phyloP scores from a whole-genome alignment of 768 basidiomycete genomes.

The Phlebiopsis gigantea region DNA sequence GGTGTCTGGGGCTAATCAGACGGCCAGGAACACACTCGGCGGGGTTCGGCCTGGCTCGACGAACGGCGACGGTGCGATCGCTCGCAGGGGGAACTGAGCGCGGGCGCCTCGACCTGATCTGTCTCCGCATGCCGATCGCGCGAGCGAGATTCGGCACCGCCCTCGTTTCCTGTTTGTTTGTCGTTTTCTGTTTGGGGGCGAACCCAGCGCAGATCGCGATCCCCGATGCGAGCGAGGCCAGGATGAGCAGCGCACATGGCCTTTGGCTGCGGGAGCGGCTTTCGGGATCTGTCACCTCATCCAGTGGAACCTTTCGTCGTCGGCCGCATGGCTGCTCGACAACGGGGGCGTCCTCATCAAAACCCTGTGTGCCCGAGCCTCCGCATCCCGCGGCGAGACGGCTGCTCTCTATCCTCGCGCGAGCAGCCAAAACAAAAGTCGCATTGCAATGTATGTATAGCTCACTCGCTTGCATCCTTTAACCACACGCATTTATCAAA shows the following conservation, averaged over 20 bases:
- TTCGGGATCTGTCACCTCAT: too few relatives aligned
- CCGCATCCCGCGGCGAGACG: too few relatives aligned
- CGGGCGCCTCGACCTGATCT: neutral
- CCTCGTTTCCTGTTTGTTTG: neutral
- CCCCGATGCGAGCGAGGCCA: neutral
- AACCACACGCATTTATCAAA: conserved; percentile 6
- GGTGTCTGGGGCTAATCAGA: neutral
- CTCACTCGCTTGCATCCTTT: neutral
- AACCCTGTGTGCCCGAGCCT: too few relatives aligned
- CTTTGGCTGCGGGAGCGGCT: neutral
- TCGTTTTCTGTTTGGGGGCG: too few relatives aligned
- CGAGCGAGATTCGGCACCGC: neutral
- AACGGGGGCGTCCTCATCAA: too few relatives aligned
- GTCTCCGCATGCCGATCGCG: neutral
- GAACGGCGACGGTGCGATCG: neutral
- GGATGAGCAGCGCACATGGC: neutral
- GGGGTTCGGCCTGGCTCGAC: neutral
- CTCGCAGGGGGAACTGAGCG: neutral
- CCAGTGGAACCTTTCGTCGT: too few relatives aligned
- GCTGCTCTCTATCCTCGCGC: too few relatives aligned
- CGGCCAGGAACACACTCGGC: neutral
- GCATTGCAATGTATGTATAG: too few relatives aligned
- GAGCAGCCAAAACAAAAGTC: too few relatives aligned
- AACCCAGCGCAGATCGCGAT: neutral
- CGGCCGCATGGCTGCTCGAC: too few relatives aligned